A percentile compares a stretch with the other conserved stretches of the same genome.
phyloP scores from a whole-genome alignment of 2,329 filamentous ascomycete species.

The Hyphodiscus sp. region DNA sequence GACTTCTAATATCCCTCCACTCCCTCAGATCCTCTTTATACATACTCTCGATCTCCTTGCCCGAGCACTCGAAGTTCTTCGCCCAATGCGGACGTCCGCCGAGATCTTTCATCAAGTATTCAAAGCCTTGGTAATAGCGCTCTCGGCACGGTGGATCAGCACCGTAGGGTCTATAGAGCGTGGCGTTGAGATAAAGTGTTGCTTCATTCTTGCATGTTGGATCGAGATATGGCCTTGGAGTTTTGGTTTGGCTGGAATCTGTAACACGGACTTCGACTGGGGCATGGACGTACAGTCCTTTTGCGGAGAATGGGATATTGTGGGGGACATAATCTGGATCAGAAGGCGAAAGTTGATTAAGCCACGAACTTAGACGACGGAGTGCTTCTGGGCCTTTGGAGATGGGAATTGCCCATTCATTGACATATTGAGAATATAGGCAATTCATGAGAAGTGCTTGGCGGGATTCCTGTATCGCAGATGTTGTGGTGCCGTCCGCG shows the following conservation, averaged over 20 bases:
- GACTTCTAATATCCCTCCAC: slow-evolving; percentile 63
- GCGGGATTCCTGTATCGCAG: slow-evolving; percentile 74
- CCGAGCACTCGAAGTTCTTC: slow-evolving; percentile 71
- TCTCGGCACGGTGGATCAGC: slow-evolving; percentile 68
- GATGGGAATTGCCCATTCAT: slow-evolving; percentile 93
- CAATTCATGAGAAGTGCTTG: slow-evolving; percentile 91
- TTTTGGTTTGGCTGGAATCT: slow-evolving; percentile 49
- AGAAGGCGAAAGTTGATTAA: slow-evolving; percentile 56
- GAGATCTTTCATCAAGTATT: slow-evolving; percentile 82
- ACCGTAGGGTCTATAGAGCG: slow-evolving; percentile 76
- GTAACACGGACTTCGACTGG: slow-evolving; percentile 86
- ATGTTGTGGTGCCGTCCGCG: slow-evolving; percentile 56
- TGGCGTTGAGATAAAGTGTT: slow-evolving; percentile 84
- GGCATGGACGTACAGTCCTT: slow-evolving; percentile 78
- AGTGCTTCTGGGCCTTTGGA: slow-evolving; percentile 82
- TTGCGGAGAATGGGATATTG: slow-evolving; percentile 72
- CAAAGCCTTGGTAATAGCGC: slow-evolving; percentile 83
- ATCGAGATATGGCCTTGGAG: slow-evolving; percentile 59
- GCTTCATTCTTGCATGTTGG: slow-evolving; percentile 62
- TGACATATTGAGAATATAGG: slow-evolving; percentile 95
- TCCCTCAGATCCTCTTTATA: slow-evolving; percentile 62
- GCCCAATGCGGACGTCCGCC: slow-evolving; percentile 85
- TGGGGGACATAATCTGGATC: slow-evolving; percentile 59
- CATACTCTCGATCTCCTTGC: slow-evolving; percentile 55
- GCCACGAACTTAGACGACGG: slow-evolving; percentile 75